Evolutionary conservation across 1,284 basidiomycete species (phyloP).

Genomic region (Malassezia cuniculi): DNA sequence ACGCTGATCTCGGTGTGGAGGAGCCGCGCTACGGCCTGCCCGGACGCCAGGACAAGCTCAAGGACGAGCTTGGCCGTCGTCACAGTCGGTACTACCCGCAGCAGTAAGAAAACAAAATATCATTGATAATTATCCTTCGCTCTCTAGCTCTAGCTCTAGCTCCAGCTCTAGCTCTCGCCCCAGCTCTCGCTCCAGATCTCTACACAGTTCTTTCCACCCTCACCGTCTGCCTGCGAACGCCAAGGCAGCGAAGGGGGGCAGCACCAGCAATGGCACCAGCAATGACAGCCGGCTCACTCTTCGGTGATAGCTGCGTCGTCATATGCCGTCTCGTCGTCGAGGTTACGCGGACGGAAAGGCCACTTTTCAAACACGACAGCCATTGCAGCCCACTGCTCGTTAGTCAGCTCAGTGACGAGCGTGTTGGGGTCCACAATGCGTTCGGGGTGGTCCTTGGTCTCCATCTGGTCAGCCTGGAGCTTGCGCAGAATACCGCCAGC

Average conservation of each 20-base stretch:
- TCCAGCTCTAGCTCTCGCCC: too few relatives aligned
- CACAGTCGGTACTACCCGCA: constrained; percentile 18
- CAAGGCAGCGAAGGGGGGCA: too few relatives aligned
- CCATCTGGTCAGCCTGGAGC: constrained; percentile 17
- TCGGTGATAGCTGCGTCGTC: too few relatives aligned
- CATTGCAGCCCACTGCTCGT: constrained; percentile 32
- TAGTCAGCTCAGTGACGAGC: constrained; percentile 25
- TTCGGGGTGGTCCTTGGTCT: constrained; percentile 13
- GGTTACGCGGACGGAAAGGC: constrained; percentile 35
- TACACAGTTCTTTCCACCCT: too few relatives aligned
- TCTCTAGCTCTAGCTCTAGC: too few relatives aligned
- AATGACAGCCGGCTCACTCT: too few relatives aligned
- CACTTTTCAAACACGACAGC: constrained; percentile 38
- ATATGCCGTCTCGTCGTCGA: too few relatives aligned
- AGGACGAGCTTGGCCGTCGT: constrained; percentile 10
- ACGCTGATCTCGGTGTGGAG: constrained; percentile 50
- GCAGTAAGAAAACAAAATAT: too few relatives aligned
- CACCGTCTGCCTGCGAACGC: too few relatives aligned
- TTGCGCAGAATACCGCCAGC: constrained; percentile 32
- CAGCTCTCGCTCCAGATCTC: too few relatives aligned
- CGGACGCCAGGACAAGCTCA: constrained; percentile 7
- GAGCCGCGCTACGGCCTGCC: constrained; percentile 13
- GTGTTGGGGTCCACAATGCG: constrained; percentile 23
- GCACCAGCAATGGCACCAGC: too few relatives aligned
- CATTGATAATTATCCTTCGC: too few relatives aligned